Conservation (phyloP, 2,329 filamentous ascomycete genomes). For the Aspergillus neotritici region DNA sequence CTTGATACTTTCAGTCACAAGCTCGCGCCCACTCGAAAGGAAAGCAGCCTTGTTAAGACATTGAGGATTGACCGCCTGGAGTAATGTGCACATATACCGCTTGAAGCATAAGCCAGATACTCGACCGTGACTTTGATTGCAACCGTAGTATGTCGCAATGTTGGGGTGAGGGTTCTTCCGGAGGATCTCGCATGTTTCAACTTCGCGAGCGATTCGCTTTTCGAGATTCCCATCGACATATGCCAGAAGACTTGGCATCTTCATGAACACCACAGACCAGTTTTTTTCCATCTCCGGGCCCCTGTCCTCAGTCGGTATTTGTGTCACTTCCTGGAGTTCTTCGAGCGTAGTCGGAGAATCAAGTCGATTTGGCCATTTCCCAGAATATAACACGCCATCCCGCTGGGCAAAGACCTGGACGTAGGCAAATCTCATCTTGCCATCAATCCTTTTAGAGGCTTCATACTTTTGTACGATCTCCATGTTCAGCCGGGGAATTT, state of each 20-base stretch:
- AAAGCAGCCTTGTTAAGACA: constrained; percentile 16
- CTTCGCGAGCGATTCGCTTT: constrained; percentile 16
- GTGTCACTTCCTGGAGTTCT: constrained; percentile 12
- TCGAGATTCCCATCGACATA: constrained; percentile 14
- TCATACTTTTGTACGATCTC: constrained; percentile 18
- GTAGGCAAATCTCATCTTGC: constrained; percentile 18
- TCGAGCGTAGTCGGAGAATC: constrained; percentile 11
- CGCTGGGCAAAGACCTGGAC: constrained; percentile 15
- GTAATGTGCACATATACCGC: constrained; percentile 18
- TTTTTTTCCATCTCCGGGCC: constrained; percentile 10
- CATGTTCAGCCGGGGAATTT: too few relatives aligned
- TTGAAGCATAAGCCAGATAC: constrained; percentile 24
- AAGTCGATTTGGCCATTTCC: constrained; percentile 17
- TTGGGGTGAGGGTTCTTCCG: constrained; percentile 23
- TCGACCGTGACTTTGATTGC: constrained; percentile 8
- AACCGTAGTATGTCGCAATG: constrained; percentile 22
- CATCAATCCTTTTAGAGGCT: constrained; percentile 14
- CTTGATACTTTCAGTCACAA: constrained; percentile 13
- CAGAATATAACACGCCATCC: constrained; percentile 16
- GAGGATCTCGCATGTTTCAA: constrained; percentile 21
- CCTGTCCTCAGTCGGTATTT: constrained; percentile 13
- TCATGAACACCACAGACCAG: constrained; percentile 18
- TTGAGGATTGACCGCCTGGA: constrained; percentile 19
- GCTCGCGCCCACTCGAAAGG: constrained; percentile 12
- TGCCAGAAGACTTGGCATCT: constrained; percentile 18